Conservation (phyloP, 2,329 filamentous ascomycete species). For the Emmonsiellopsis sp. region DNA sequence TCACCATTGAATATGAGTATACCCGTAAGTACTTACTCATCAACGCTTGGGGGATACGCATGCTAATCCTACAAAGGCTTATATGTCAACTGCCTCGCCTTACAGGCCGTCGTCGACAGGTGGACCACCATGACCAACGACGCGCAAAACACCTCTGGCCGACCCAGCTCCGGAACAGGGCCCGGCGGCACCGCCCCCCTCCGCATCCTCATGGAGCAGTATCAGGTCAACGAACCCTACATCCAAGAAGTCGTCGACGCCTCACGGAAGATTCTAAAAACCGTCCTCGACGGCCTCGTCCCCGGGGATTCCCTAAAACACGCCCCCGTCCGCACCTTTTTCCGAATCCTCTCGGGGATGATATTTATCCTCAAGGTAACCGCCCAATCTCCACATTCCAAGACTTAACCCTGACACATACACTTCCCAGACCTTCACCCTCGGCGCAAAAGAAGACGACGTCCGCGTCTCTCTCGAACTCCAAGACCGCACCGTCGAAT, state of each 20-base stretch:
- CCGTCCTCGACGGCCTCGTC: conserved; percentile 50
- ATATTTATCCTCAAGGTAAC: conserved; percentile 54
- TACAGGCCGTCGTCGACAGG: conserved; percentile 90
- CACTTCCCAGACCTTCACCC: conserved; percentile 44
- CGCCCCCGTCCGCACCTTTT: conserved; percentile 54
- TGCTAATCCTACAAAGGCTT: conserved; percentile 34
- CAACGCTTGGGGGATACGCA: background rate
- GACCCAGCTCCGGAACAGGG: background rate
- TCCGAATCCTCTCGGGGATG: conserved; percentile 54
- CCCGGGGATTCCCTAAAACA: conserved; percentile 51
- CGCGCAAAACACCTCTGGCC: conserved; percentile 19
- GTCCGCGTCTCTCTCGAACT: conserved; percentile 49
- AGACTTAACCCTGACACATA: background rate
- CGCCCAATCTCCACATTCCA: background rate
- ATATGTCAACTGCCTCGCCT: conserved; percentile 85
- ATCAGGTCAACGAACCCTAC: conserved; percentile 51
- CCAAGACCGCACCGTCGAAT: conserved; percentile 49
- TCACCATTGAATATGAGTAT: conserved; percentile 93
- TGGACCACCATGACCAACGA: conserved; percentile 61
- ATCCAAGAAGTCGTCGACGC: conserved; percentile 55
- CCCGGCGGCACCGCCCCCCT: conserved; percentile 24
- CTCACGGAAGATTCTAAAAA: conserved; percentile 50
- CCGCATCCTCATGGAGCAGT: conserved; percentile 34
- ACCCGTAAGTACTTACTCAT: conserved; percentile 48
- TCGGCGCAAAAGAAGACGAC: conserved; percentile 54